Conservation (phyloP, 257 asterid genomes). For the Cordia subcordata region DNA sequence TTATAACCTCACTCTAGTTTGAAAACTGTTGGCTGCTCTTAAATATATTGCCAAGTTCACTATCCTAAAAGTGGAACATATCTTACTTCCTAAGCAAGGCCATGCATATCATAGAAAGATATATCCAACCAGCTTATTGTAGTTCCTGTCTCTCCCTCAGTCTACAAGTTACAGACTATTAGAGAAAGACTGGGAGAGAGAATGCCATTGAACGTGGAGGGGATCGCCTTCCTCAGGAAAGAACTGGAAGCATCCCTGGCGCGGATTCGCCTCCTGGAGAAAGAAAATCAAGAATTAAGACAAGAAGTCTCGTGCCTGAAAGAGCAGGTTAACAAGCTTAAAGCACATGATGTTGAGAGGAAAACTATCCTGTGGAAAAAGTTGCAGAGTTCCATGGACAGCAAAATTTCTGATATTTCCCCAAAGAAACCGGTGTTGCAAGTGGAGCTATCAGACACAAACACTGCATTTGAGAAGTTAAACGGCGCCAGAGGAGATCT, state of each 20-base stretch:
- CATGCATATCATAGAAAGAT: neutral
- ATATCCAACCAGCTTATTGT: neutral
- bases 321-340: constrained; percentile 19
- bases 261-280: constrained; percentile 22
- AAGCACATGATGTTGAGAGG: constrained; percentile 28
- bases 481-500: constrained; percentile 12
- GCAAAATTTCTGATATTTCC: constrained; percentile 15
- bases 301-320: constrained; percentile 28
- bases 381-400: constrained; percentile 23
- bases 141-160: neutral
- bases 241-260: constrained; percentile 24
- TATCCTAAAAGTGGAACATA: neutral
- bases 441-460: constrained; percentile 9
- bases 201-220: constrained; percentile 18
- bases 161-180: neutral
- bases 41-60: no score
- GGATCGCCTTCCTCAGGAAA: constrained; percentile 15
- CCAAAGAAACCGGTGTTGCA: constrained; percentile 11
- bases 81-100: constrained; percentile 18
- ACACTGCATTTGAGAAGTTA: neutral
- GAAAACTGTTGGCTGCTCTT: neutral
- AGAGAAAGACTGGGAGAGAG: neutral
- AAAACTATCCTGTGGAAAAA: constrained; percentile 31
- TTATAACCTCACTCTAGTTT: neutral
- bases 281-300: constrained; percentile 27